Evolutionary conservation across 1,284 basidiomycete genomes (phyloP).

Genomic region (Rhizoctonia solani): DNA sequence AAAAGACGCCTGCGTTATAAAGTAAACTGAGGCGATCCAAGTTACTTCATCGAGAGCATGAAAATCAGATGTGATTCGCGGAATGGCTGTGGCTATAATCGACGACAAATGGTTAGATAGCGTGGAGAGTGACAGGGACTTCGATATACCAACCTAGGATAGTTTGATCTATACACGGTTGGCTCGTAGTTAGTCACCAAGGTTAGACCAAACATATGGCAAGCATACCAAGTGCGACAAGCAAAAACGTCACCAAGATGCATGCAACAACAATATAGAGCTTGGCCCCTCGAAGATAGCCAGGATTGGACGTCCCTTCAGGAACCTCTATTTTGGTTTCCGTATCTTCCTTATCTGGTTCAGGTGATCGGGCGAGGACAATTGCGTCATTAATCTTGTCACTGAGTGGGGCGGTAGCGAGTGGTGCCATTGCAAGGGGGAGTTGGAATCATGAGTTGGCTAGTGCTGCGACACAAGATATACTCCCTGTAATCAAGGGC

Average conservation of each 20-base stretch:
- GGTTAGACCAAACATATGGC: neutral
- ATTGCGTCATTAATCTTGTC: slow-evolving; percentile 11
- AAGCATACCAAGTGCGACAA: neutral
- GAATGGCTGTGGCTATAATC: slow-evolving; percentile 49
- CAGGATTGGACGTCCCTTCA: neutral
- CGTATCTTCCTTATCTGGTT: neutral
- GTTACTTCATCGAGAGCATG: slow-evolving; percentile 47
- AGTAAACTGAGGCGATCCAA: slow-evolving; percentile 52
- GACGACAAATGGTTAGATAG: slow-evolving; percentile 36
- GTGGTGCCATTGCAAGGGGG: neutral
- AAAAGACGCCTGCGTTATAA: slow-evolving; percentile 43
- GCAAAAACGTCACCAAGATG: neutral
- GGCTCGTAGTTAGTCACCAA: neutral
- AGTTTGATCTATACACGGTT: neutral
- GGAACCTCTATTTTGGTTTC: neutral
- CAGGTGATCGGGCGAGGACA: neutral
- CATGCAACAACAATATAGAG: neutral
- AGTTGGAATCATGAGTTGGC: neutral
- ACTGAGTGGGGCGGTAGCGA: neutral
- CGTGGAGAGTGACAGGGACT: neutral
- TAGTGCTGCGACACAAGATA: neutral
- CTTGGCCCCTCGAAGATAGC: neutral
- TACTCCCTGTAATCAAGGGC: neutral
- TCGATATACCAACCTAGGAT: neutral
- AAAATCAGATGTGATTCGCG: slow-evolving; percentile 49